Evolutionary conservation across 2,329 filamentous ascomycete genomes (phyloP).

Genomic region (Beauveria varroae): DNA sequence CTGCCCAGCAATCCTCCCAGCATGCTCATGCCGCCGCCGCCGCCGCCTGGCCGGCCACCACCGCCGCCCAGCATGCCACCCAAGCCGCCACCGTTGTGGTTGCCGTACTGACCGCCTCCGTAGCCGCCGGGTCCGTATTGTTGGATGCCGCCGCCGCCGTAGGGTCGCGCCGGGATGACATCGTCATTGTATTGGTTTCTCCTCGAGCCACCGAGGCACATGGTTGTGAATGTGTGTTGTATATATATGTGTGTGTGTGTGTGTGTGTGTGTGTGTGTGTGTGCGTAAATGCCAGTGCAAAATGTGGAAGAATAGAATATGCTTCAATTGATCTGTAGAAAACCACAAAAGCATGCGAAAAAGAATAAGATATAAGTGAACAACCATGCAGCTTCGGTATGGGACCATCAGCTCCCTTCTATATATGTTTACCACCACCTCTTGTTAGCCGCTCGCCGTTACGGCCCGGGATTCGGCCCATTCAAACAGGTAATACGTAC

Average conservation of each 20-base stretch:
- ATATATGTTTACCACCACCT: not conserved
- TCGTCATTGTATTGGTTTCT: not conserved
- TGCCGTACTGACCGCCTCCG: not conserved
- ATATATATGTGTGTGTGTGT: not conserved
- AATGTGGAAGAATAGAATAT: not conserved
- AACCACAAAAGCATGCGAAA: not conserved
- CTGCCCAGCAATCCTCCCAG: not conserved
- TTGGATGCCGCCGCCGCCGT: not conserved
- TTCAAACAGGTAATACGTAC: not conserved
- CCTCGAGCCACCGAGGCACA: conserved; percentile 5
- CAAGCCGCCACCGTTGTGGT: not conserved
- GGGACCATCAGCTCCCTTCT: not conserved
- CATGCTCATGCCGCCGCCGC: not conserved
- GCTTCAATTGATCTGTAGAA: not conserved
- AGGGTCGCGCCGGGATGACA: conserved; percentile 1
- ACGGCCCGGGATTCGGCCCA: not conserved
- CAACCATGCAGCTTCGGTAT: not conserved
- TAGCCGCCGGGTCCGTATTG: not conserved
- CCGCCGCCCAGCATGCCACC: too few relatives aligned
- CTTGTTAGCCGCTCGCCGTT: not conserved
- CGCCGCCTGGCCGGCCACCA: not conserved
- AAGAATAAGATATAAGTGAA: not conserved
- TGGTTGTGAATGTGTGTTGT: not conserved
- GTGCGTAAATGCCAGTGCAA: too few relatives aligned
- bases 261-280: not conserved